These are phyloP conservation scores for Hysterium pulicare DNA, from an alignment of 2,329 filamentous ascomycete species.

Conservation along the genomic window DNA sequence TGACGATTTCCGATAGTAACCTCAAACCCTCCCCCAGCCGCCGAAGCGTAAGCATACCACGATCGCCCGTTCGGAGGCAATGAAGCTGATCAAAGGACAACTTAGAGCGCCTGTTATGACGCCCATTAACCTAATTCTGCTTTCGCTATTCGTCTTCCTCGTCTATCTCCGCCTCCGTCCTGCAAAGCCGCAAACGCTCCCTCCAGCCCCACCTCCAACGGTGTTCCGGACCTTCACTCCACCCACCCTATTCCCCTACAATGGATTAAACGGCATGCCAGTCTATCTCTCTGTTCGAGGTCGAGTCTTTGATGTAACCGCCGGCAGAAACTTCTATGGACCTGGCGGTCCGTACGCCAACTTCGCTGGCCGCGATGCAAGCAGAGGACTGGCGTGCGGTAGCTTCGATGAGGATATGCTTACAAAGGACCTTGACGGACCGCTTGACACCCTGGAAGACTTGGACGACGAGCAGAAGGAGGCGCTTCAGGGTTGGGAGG, in stretches of 20 bases:
- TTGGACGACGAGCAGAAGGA: slow-evolving; percentile 74
- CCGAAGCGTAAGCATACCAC: slow-evolving; percentile 40
- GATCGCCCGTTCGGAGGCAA: background rate
- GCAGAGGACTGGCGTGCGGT: slow-evolving; percentile 78
- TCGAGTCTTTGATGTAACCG: slow-evolving; percentile 83
- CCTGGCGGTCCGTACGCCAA: slow-evolving; percentile 93
- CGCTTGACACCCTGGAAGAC: slow-evolving; percentile 72
- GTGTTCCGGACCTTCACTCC: slow-evolving; percentile 86
- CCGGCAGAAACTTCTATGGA: slow-evolving; percentile 91
- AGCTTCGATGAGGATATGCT: slow-evolving; percentile 96
- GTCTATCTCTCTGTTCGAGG: slow-evolving; percentile 92
- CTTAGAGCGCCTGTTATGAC: slow-evolving; percentile 53
- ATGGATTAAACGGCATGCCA: slow-evolving; percentile 68
- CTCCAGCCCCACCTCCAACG: slow-evolving; percentile 62
- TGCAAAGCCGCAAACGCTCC: slow-evolving; percentile 49
- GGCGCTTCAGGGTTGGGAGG: slow-evolving; percentile 85
- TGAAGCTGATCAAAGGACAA: slow-evolving; percentile 14
- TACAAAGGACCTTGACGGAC: slow-evolving; percentile 82
- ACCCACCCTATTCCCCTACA: slow-evolving; percentile 77
- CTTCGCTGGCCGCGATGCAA: slow-evolving; percentile 91
- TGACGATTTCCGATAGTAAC: slow-evolving; percentile 52
- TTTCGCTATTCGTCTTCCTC: slow-evolving; percentile 56
- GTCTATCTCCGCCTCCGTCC: slow-evolving; percentile 60
- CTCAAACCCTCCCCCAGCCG: slow-evolving; percentile 55
- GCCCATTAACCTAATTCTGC: slow-evolving; percentile 60